Evolutionary conservation across 1,284 basidiomycete genomes (phyloP), one percentile per base, ranked within the genome.

Genomic region (Marasmius sp.): DNA sequence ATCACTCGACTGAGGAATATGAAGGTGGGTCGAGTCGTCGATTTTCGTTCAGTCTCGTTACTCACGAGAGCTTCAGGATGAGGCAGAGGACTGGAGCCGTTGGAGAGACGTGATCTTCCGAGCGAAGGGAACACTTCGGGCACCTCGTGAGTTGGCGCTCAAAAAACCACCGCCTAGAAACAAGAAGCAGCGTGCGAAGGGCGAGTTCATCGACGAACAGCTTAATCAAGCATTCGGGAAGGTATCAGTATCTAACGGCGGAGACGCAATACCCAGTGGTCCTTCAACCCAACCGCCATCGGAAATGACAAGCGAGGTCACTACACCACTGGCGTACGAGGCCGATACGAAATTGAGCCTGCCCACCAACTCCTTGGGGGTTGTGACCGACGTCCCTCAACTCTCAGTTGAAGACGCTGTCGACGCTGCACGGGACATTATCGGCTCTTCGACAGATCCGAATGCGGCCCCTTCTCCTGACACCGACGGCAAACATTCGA

Each of bases 1-100:
- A 97, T 98, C 65, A 90, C 87, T 3, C 82, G 85, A n/a, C 74
- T 98, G 65, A 83, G 95, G 61, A 91, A 92, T 71, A 89, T 91
- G 85, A 94, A 95, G 82, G 89, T 89, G 56, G 10, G 74, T 61
- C 41, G 57, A 45, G 56, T 57, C 49, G 56, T 52, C n/a, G 33
- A 10, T 6, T 45, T 51, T 57, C 38, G 14, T 36, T 58, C 53
- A 38, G 49, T 58, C 51, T 33, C 50, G 45, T 39, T 61, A 38
- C 60, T 65, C 55, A 65, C 57, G 48, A 27, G 37, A 63, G 39
- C 22, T 57, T 33, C 61, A 92, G 86, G 95, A 98, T 73, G 92
- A 94, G 77, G 85, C 89, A 62, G 95, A 98, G 71, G 94, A 96
- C 68, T 97, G 93, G 92, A 87, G 93, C 60, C 84, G 93, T 57